Evolutionary conservation across 371 early-diverging fungal genomes (phyloP), one percentile per base, ranked within the genome.

Genomic region (Rhizopus stolonifer): DNA sequence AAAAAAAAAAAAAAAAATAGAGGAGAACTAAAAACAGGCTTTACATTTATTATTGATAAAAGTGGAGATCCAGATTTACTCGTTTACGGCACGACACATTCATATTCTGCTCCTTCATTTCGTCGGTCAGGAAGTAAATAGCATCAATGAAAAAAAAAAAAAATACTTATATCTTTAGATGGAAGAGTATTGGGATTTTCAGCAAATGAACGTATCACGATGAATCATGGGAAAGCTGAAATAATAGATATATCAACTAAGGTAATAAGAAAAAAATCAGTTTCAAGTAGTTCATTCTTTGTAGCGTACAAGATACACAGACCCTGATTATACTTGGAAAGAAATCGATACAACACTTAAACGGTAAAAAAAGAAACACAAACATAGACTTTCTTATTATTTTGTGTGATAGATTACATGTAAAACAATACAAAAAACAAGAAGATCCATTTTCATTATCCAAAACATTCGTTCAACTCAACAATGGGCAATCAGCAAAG

Each of bases 11-110:
- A n/a, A n/a, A n/a, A n/a, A n/a, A n/a, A n/a, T n/a, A 60, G 55
- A 6, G 64, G 64, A 14, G 54, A 54, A n/a, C 42, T 71, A 25
- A 61, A 58, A 17, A 65, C 65, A 4, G 73, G 74, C 9, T 33
- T 64, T 1, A 34, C 54, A 2, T 71, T 69, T 50, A 52, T 63
- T 15, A 60, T 73, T 14, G 77, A 73, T 38, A 64, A 26, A 26
- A 53, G 58, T 36, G 83, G 83, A 4, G 83, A 83, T 44, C 21
- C 40, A 3, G 67, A 75, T 34, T 60, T 63, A 21, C 23, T 72
- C 1, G 54, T 46, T 1, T 83, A 78, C 47, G 81, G 79, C 6
- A 58, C 63, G 2, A 54, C 66, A 8, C 55, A 74, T 43, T 39
- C 45, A 2, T 66, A 56, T 31, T 34, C 57, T 5, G 56, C 72